Percentiles rank a stretch among this genome's conserved stretches.
Conservation (phyloP, 2,329 filamentous ascomycete species). For the Apiospora phragmitis region DNA sequence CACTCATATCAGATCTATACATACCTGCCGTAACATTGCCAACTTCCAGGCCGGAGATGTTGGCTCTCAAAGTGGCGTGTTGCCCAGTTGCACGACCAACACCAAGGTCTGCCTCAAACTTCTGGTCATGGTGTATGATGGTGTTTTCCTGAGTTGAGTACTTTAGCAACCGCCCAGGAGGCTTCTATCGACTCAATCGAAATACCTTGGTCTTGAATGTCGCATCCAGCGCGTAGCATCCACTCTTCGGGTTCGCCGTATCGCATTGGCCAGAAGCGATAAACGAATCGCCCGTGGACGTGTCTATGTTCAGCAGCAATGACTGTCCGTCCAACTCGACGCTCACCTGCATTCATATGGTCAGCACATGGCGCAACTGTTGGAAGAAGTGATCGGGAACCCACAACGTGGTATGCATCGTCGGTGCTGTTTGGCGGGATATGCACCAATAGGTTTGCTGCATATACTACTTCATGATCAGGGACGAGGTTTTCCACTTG, state of each 20-base stretch:
- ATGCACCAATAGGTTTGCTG: neutral
- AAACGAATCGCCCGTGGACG: neutral
- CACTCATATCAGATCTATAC: too few species aligned
- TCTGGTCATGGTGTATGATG: neutral
- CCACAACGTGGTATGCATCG: slow-evolving; percentile 5
- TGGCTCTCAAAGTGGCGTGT: neutral
- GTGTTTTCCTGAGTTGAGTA: neutral
- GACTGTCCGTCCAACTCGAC: neutral
- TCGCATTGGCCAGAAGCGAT: slow-evolving; percentile 8
- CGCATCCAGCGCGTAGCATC: slow-evolving; percentile 9
- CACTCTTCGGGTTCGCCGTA: neutral
- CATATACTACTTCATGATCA: neutral
- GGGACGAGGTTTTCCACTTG: neutral
- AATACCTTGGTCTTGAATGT: neutral
- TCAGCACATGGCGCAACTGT: neutral
- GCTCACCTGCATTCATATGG: neutral
- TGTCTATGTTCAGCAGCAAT: slow-evolving; percentile 5
- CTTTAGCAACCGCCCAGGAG: neutral
- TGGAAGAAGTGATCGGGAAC: neutral
- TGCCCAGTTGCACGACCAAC: neutral
- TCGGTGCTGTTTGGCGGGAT: neutral
- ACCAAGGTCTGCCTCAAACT: slow-evolving; percentile 1
- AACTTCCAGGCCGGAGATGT: neutral
- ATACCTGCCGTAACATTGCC: neutral
- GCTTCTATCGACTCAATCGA: neutral